A percentile compares a stretch with the other conserved stretches of the same genome.
These are phyloP conservation scores for Nicotiana paniculata DNA, from an alignment of 257 asterid genomes.

Conservation along the genomic window DNA sequence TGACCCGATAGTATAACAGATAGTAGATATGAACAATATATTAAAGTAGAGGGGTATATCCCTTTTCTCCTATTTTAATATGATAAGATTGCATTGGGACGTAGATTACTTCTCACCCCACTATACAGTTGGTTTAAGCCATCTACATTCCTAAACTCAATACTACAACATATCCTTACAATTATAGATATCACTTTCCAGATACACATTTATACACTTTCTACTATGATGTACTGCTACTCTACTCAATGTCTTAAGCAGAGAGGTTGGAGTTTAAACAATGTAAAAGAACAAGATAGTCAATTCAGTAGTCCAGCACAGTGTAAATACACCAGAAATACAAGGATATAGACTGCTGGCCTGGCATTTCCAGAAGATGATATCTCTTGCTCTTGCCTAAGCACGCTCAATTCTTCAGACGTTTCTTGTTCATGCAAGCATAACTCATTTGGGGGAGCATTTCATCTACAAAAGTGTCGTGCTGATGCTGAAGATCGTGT, in stretches of 20 bases:
- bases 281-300: not conserved
- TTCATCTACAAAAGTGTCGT: not conserved
- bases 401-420: not conserved
- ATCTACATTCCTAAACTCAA: not conserved
- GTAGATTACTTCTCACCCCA: not conserved
- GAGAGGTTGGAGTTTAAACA: not conserved
- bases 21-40: too few relatives aligned
- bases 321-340: not conserved
- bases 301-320: not conserved
- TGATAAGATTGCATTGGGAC: not conserved
- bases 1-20: too few relatives aligned
- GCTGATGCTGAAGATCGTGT: not conserved
- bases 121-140: not conserved
- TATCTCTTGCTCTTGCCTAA: not conserved
- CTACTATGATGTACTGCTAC: not conserved
- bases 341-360: not conserved
- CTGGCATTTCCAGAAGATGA: not conserved
- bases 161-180: not conserved
- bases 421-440: not conserved
- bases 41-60: too few relatives aligned
- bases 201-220: not conserved
- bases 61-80: not conserved
- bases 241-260: not conserved
- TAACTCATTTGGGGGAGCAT: not conserved
- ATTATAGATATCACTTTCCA: not conserved